Conservation (phyloP, 257 asterid species). For the Phtheirospermum japonicum region DNA sequence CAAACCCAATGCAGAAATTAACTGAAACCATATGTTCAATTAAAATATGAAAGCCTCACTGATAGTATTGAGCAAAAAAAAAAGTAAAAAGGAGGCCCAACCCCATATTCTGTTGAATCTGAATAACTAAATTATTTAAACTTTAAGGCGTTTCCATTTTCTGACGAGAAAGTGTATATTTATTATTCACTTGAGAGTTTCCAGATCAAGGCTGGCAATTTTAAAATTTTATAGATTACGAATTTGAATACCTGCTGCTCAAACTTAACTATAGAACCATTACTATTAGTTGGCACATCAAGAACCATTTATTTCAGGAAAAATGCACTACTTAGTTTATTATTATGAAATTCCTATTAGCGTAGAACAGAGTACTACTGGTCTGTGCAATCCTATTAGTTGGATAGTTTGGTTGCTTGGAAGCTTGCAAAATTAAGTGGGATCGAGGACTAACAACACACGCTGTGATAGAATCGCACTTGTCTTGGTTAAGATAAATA, state of each 20-base stretch:
- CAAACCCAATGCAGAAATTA: conserved; percentile 13
- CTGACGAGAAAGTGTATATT: neutral
- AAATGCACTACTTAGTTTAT: neutral
- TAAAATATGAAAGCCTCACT: conserved; percentile 18
- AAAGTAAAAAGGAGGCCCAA: neutral
- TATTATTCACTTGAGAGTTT: neutral
- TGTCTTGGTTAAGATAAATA: conserved; percentile 18
- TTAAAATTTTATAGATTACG: neutral
- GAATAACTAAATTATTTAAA: neutral
- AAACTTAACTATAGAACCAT: neutral
- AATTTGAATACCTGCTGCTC: neutral
- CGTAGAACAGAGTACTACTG: neutral
- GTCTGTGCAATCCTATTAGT: conserved; percentile 15
- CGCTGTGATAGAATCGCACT: neutral
- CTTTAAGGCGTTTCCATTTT: neutral
- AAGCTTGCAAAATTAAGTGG: conserved; percentile 9
- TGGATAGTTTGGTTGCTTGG: conserved; percentile 1
- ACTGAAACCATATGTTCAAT: conserved; percentile 4
- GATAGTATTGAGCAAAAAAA: neutral
- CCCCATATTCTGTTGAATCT: neutral
- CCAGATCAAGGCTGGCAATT: neutral
- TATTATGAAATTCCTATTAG: neutral
- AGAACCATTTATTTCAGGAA: neutral
- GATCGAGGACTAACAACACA: conserved; percentile 18
- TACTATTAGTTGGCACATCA: neutral